Conservation (phyloP, 192 early-diverging fungal species). For the Neocallimastix lanati region DNA sequence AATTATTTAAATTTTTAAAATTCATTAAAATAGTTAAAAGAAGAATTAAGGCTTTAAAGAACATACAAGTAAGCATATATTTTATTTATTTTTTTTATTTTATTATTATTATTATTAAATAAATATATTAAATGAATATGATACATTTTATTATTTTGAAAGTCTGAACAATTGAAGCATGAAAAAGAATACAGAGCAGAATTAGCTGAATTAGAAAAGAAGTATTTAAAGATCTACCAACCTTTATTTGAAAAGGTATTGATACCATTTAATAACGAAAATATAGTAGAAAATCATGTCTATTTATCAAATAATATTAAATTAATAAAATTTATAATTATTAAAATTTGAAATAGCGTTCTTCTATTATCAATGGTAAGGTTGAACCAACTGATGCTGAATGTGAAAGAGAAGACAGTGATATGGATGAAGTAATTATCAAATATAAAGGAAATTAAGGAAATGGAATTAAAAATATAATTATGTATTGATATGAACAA, state of each 20-base stretch:
- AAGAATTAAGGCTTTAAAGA: conserved; percentile 72
- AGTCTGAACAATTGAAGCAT: conserved; percentile 60
- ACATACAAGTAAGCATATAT: conserved; percentile 44
- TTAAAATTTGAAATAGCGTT: no score
- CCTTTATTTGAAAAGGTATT: conserved; percentile 63
- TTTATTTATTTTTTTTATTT: neutral
- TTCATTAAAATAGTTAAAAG: conserved; percentile 38
- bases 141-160: neutral
- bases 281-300: no score
- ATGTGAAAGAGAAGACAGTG: conserved; percentile 41
- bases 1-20: no score
- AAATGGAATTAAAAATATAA: conserved; percentile 13
- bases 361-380: conserved; percentile 52
- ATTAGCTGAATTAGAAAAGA: conserved; percentile 88
- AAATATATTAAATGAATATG: no score
- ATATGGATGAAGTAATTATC: conserved; percentile 19
- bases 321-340: no score
- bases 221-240: conserved; percentile 66
- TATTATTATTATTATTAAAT: neutral
- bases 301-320: no score
- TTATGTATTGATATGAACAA: no score
- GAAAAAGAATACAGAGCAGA: conserved; percentile 85
- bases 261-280: no score
- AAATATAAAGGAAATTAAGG: conserved; percentile 15
- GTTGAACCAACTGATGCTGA: conserved; percentile 85